Evolutionary conservation across 441 rosid genomes (phyloP), one percentile per base, ranked within the genome.

Genomic region (Adansonia gregorii): DNA sequence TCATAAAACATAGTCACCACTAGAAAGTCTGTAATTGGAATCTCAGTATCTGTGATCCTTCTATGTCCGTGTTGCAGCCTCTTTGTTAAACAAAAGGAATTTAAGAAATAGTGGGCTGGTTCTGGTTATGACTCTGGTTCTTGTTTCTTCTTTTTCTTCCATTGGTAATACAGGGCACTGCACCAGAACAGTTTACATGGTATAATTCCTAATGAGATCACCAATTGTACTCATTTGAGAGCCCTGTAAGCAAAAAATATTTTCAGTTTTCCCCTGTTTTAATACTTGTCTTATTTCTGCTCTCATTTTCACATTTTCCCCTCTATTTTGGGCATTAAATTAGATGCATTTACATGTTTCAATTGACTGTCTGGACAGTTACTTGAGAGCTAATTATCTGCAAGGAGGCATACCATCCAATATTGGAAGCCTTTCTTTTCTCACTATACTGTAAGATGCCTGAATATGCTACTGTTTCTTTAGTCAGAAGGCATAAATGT

Each of bases 111-210:
- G n/a, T 35, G 22, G 6, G 48, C 48, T 31, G 63, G 1, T 31
- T 27, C 27, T 24, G 27, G 27, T 24, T 24, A 1, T 24, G 27
- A 24, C 27, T 24, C 27, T 24, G 39, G 2, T 20, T 22, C 12
- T 43, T 45, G 8, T 55, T 67, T 67, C 15, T 20, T 12, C 17
- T 48, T 45, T 39, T 56, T 17, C 19, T 78, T 72, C 3, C 20
- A 14, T 72, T 71, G 65, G 56, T 70, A 69, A 73, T 74, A 66
- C 78, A 95, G 98, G 83, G 97, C 98, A 76, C 92, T 95, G 82
- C 99, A 95, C 82, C 94, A 89, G 81, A 95, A 95, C 82, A 90
- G 91, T 84, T 89, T 95, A 70, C 98, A 86, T 51, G 99, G 99
- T 8, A 76, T 83, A 58, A 93, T 95, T 74, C 99, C 98, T 54